phyloP scores from a whole-genome alignment of 2,329 filamentous ascomycete genomes.

The Coniella lustricola region DNA sequence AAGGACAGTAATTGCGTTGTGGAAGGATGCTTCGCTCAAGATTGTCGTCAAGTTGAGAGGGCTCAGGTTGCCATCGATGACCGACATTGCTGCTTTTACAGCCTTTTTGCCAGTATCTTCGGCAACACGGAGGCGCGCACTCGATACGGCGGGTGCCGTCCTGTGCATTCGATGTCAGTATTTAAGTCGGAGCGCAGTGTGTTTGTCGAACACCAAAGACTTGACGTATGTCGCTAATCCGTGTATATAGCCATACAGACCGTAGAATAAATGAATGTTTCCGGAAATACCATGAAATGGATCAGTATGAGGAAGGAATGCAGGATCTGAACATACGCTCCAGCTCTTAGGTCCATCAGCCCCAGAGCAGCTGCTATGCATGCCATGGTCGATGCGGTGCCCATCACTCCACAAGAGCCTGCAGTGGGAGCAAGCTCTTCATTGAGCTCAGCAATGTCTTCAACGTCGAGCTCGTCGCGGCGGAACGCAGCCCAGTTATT shows the following conservation, averaged over 20 bases:
- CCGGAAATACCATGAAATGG: no score
- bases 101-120: conserved; percentile 63
- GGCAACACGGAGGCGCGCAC: conserved; percentile 74
- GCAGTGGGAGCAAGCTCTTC: conserved; percentile 67
- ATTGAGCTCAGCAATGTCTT: conserved; percentile 64
- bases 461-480: conserved; percentile 59
- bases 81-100: conserved; percentile 51
- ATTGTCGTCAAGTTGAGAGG: conserved; percentile 50
- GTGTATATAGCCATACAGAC: no score
- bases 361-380: conserved; percentile 77
- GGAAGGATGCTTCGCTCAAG: conserved; percentile 67
- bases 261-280: conserved; percentile 23
- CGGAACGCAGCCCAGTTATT: conserved; percentile 67
- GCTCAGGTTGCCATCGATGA: conserved; percentile 40
- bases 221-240: no score
- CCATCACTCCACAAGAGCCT: conserved; percentile 87
- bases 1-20: conserved; percentile 80
- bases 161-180: not conserved
- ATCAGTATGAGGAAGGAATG: no score
- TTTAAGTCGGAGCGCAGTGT: not conserved
- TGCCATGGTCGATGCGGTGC: conserved; percentile 85
- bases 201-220: not conserved
- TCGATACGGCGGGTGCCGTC: conserved; percentile 70
- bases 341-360: conserved; percentile 63
- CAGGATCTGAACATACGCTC: conserved; percentile 23